phyloP scores from a whole-genome alignment of 2,329 filamentous ascomycete genomes.

The Xylariaceae sp. region DNA sequence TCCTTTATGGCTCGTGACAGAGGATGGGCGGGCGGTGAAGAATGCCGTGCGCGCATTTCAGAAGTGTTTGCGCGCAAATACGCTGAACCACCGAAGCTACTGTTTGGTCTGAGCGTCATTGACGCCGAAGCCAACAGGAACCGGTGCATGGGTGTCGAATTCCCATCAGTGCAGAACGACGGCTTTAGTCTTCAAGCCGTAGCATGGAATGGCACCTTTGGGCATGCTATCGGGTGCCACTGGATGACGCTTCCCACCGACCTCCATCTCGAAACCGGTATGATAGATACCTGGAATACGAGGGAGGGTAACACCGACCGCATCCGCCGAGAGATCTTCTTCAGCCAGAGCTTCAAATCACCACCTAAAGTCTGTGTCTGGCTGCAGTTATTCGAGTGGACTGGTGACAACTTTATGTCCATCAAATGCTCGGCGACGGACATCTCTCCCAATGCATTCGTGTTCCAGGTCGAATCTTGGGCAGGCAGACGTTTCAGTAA shows the following conservation, averaged over 20 bases:
- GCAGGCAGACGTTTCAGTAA: background rate
- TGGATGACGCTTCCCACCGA: constrained; percentile 1
- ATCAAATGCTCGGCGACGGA: background rate
- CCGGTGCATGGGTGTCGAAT: background rate
- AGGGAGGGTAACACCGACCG: background rate
- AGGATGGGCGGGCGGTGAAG: background rate
- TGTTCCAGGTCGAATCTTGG: background rate
- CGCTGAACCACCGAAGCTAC: background rate
- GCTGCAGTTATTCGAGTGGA: background rate
- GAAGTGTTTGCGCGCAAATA: background rate
- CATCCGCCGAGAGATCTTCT: background rate
- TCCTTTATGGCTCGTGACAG: background rate
- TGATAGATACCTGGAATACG: background rate
- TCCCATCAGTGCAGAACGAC: background rate
- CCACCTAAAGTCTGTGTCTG: background rate
- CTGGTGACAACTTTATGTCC: background rate
- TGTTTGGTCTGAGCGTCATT: background rate
- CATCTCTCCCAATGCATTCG: background rate
- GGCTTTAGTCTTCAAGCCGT: background rate
- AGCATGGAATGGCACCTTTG: background rate
- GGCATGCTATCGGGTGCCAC: background rate
- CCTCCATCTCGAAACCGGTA: background rate
- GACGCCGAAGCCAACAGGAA: background rate
- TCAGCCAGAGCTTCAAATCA: background rate
- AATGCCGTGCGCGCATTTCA: background rate